Evolutionary conservation across 768 basidiomycete species (phyloP).

Genomic region (Serpula lacrymans): DNA sequence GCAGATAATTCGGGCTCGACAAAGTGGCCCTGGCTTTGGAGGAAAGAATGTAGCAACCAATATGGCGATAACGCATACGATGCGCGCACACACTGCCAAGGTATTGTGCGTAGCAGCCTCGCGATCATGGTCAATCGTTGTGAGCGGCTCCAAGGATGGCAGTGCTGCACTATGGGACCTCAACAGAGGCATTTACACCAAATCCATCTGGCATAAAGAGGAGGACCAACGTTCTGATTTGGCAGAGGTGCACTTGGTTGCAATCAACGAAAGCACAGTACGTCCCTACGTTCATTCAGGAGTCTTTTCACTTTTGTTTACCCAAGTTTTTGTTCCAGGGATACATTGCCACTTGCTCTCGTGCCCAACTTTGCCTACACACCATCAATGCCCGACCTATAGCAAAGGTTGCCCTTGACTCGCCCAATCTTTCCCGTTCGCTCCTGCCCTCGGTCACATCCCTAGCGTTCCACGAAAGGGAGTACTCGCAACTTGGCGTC

Average conservation of each 20-base stretch:
- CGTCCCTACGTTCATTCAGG: conserved; percentile 21
- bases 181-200: conserved; percentile 75
- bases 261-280: conserved; percentile 87
- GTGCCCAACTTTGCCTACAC: conserved; percentile 67
- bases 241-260: conserved; percentile 58
- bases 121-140: conserved; percentile 74
- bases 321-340: conserved; percentile 48
- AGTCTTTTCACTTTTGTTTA: neutral
- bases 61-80: conserved; percentile 59
- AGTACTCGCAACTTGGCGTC: conserved; percentile 73
- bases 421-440: conserved; percentile 37
- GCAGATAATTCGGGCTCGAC: conserved; percentile 49
- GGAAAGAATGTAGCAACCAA: conserved; percentile 23
- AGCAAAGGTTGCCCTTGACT: conserved; percentile 59
- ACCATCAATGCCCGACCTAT: conserved; percentile 86
- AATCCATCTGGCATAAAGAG: conserved; percentile 70
- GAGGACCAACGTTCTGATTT: conserved; percentile 19
- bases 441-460: conserved; percentile 63
- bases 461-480: conserved; percentile 84
- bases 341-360: conserved; percentile 82
- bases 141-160: conserved; percentile 85
- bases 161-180: conserved; percentile 89
- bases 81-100: conserved; percentile 74
- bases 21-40: conserved; percentile 18
- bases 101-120: conserved; percentile 71